phyloP scores from a whole-genome alignment of 495 filamentous ascomycete genomes.

The Chaetomidium leptoderma region DNA sequence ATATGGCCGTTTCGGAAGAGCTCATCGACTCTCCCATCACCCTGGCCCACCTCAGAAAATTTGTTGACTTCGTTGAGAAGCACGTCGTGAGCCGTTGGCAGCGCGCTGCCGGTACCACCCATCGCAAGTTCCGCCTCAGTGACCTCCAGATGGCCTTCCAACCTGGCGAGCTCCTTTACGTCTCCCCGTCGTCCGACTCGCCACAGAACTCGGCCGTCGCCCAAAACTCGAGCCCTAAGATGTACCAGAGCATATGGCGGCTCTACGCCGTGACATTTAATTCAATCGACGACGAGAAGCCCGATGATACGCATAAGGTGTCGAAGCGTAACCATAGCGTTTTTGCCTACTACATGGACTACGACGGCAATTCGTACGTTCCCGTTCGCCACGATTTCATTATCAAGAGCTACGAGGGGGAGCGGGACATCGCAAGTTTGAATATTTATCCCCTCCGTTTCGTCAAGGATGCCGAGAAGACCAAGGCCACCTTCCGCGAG shows the following conservation, averaged over 20 bases:
- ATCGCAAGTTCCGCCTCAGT: conserved; percentile 28
- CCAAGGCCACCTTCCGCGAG: conserved; percentile 18
- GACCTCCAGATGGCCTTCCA: conserved; percentile 41
- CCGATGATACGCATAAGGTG: conserved; percentile 15
- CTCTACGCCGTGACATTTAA: conserved; percentile 27
- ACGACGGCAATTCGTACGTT: conserved; percentile 55
- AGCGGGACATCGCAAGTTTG: conserved; percentile 50
- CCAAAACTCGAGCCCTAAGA: background rate
- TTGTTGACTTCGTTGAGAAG: conserved; percentile 35
- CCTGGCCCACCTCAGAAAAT: conserved; percentile 33
- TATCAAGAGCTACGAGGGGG: conserved; percentile 52
- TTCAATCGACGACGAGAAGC: conserved; percentile 4
- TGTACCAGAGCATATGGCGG: conserved; percentile 31
- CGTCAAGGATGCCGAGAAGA: conserved; percentile 25
- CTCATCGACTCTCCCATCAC: conserved; percentile 33
- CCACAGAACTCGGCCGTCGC: conserved; percentile 6
- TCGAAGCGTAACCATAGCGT: conserved; percentile 28
- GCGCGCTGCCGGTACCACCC: conserved; percentile 22
- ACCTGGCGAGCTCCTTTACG: conserved; percentile 35
- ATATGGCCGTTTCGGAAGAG: background rate
- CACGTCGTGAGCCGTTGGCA: conserved; percentile 34
- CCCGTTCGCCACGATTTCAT: conserved; percentile 37
- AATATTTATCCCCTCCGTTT: conserved; percentile 52
- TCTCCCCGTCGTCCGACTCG: conserved; percentile 24
- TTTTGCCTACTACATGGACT: conserved; percentile 54